A percentile compares a stretch with the other conserved stretches of the same genome.
phyloP scores from a whole-genome alignment of 2,329 filamentous ascomycete species.

The Xylaria digitata region DNA sequence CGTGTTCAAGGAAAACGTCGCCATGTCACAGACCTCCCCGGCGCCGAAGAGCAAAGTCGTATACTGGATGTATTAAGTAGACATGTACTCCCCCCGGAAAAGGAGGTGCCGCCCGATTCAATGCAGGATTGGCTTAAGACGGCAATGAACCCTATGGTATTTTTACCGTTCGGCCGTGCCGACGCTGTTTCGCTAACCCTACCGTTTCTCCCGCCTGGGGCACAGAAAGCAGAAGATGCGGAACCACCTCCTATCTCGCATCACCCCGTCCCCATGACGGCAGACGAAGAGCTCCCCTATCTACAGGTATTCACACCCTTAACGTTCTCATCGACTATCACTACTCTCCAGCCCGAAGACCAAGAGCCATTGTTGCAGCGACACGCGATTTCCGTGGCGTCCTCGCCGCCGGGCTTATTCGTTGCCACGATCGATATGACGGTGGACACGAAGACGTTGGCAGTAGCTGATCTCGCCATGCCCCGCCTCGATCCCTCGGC shows the following conservation, averaged over 20 bases:
- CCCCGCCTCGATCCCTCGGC: conserved; percentile 68
- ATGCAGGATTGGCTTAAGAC: conserved; percentile 60
- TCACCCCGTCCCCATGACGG: conserved; percentile 70
- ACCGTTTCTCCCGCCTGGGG: conserved; percentile 34
- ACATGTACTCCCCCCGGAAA: conserved; percentile 55
- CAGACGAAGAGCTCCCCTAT: conserved; percentile 74
- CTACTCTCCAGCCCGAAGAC: conserved; percentile 54
- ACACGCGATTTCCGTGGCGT: conserved; percentile 66
- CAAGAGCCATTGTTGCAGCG: conserved; percentile 57
- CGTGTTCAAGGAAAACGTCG: conserved; percentile 53
- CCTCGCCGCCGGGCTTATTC: conserved; percentile 66
- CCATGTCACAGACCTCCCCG: conserved; percentile 42
- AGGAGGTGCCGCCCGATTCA: conserved; percentile 46
- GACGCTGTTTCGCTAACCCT: conserved; percentile 46
- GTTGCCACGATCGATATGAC: conserved; percentile 67
- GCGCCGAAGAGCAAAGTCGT: conserved; percentile 51
- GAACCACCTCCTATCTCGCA: conserved; percentile 66
- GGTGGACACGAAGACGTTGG: conserved; percentile 64
- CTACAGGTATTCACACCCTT: conserved; percentile 78
- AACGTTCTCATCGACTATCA: conserved; percentile 66
- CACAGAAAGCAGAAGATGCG: conserved; percentile 49
- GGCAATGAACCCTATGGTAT: conserved; percentile 62
- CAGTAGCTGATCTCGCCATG: conserved; percentile 65
- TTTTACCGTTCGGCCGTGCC: conserved; percentile 63
- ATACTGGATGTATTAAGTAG: conserved; percentile 57